A percentile compares a stretch with the other conserved stretches of the same genome.
phyloP scores from a whole-genome alignment of 129 eudicot species.

The Saposhnikovia divaricata region DNA sequence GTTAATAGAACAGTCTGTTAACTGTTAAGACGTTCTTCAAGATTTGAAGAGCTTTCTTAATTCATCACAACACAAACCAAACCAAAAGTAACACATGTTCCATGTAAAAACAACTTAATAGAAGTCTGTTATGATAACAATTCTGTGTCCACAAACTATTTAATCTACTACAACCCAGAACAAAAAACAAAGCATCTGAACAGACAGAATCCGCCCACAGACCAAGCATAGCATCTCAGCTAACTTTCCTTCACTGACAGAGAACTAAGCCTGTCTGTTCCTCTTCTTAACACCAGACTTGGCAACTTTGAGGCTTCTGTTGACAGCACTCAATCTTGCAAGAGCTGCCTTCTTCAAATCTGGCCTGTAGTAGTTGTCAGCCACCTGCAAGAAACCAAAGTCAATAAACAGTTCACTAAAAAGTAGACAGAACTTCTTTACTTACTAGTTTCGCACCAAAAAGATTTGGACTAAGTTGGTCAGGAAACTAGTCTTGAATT shows the following conservation, averaged over 20 bases:
- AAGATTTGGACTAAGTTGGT: neutral
- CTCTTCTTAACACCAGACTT: slow-evolving; percentile 93
- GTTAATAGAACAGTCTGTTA: no score
- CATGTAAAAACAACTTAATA: neutral
- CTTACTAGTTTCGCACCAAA: neutral
- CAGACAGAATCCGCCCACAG: neutral
- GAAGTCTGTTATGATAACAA: neutral
- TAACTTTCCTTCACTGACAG: slow-evolving; percentile 32
- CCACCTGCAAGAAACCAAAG: slow-evolving; percentile 50
- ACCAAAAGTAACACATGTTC: neutral
- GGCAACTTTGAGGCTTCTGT: slow-evolving; percentile 86
- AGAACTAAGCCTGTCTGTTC: slow-evolving; percentile 70
- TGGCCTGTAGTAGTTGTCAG: slow-evolving; percentile 77
- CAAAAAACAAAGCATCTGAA: neutral
- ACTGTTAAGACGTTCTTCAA: neutral
- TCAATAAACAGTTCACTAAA: neutral
- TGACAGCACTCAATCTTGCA: slow-evolving; percentile 81
- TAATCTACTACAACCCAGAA: neutral
- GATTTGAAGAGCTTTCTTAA: neutral
- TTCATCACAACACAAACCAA: neutral
- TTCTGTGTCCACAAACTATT: neutral
- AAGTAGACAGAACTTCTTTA: neutral
- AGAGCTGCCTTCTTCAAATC: slow-evolving; percentile 97
- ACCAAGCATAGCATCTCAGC: neutral
- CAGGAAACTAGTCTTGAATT: no score